Evolutionary conservation across 768 basidiomycete species (phyloP).

Genomic region (Calocybe indica): DNA sequence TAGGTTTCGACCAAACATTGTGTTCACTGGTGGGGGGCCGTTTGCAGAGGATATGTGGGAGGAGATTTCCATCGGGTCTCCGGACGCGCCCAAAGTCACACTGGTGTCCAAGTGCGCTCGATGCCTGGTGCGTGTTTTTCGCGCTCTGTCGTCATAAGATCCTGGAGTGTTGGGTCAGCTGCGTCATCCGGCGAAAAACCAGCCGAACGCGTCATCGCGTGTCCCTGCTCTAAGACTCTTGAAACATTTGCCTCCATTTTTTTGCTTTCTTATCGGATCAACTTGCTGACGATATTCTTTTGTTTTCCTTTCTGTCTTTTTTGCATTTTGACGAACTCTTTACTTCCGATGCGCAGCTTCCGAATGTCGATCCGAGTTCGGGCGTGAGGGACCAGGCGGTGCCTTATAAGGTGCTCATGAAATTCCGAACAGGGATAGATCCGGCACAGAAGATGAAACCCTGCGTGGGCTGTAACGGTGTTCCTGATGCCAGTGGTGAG

Average conservation of each 20-base stretch:
- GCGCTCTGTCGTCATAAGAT: too few species aligned
- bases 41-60: constrained; percentile 72
- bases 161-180: too few species aligned
- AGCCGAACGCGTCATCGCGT: too few species aligned
- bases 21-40: constrained; percentile 58
- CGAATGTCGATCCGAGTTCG: constrained; percentile 62
- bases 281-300: background rate
- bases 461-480: constrained; percentile 65
- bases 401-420: constrained; percentile 70
- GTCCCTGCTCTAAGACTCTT: too few species aligned
- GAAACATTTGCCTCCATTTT: background rate
- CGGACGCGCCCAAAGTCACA: constrained; percentile 35
- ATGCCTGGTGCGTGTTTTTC: constrained; percentile 51
- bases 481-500: constrained; percentile 42
- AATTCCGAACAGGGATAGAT: constrained; percentile 61
- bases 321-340: background rate
- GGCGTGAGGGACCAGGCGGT: constrained; percentile 67
- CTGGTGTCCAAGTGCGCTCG: constrained; percentile 67
- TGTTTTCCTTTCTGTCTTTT: constrained; percentile 2
- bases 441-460: constrained; percentile 40
- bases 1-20: constrained; percentile 77
- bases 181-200: too few species aligned
- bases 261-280: constrained; percentile 1
- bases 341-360: constrained; percentile 40
- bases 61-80: constrained; percentile 48